Evolutionary conservation across 768 basidiomycete species (phyloP).

Genomic region (Leccinum variicolor): DNA sequence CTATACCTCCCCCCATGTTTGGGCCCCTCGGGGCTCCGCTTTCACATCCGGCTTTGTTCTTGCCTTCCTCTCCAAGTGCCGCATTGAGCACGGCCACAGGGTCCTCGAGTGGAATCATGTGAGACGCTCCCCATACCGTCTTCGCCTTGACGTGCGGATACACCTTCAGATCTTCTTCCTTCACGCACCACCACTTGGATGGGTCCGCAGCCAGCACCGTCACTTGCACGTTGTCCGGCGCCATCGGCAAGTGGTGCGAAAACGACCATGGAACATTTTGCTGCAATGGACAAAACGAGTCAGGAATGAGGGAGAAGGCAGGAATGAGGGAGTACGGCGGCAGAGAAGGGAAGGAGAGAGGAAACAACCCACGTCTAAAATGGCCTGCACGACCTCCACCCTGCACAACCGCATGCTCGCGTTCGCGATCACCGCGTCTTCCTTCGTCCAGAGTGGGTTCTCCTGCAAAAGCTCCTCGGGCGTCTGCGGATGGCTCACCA

Average conservation of each 20-base stretch:
- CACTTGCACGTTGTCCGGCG: conserved; percentile 8
- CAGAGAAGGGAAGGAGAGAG: neutral
- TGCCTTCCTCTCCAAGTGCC: conserved; percentile 1
- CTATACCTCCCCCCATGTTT: too few relatives aligned
- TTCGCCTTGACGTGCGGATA: conserved; percentile 5
- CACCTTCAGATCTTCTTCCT: neutral
- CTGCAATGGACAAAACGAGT: conserved; percentile 1
- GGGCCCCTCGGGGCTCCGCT: too few relatives aligned
- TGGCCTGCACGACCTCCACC: conserved; percentile 1
- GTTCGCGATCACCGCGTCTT: conserved; percentile 1
- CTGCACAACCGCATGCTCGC: conserved; percentile 4
- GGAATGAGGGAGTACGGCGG: neutral
- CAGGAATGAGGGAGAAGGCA: neutral
- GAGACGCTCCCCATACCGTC: conserved; percentile 11
- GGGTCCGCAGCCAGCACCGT: conserved; percentile 15
- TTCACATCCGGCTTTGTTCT: neutral
- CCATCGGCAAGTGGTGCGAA: neutral
- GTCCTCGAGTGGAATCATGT: conserved; percentile 12
- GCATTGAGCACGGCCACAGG: conserved; percentile 12
- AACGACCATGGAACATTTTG: conserved; percentile 25
- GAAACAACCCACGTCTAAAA: conserved; percentile 7
- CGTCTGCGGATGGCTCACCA: neutral
- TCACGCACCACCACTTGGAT: neutral
- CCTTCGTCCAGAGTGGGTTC: neutral
- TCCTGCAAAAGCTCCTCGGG: neutral